Evolutionary conservation across 116 monocot species (phyloP).

Genomic region (Posidonia oceanica): DNA sequence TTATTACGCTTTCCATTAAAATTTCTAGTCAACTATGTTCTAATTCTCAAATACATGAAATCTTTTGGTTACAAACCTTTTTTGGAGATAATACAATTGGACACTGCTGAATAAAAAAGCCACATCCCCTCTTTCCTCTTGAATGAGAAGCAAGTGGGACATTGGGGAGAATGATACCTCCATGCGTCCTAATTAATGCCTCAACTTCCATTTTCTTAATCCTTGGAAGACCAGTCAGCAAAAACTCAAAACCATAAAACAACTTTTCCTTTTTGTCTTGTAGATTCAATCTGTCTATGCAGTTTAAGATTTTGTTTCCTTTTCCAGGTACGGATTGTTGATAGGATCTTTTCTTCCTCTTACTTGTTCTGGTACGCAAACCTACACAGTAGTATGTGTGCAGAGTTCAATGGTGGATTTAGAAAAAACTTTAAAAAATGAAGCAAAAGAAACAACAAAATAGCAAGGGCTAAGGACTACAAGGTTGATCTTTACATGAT

Average conservation of each 20-base stretch:
- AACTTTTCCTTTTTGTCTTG: constrained; percentile 23
- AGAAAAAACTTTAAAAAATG: background rate
- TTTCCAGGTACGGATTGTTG: constrained; percentile 4
- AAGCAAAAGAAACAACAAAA: background rate
- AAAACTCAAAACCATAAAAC: constrained; percentile 68
- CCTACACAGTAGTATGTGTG: constrained; percentile 14
- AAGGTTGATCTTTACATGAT: background rate
- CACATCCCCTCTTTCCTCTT: constrained; percentile 12
- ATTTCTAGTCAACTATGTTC: too few relatives aligned
- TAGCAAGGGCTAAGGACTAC: background rate
- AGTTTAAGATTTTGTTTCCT: constrained; percentile 7
- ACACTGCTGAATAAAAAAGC: constrained; percentile 16
- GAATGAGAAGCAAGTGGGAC: constrained; percentile 32
- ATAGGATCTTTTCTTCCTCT: constrained; percentile 13
- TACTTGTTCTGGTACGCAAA: constrained; percentile 14
- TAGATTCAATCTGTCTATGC: constrained; percentile 4
- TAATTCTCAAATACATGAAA: too few relatives aligned
- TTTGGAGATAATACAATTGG: constrained; percentile 62
- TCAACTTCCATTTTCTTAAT: constrained; percentile 49
- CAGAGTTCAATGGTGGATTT: background rate
- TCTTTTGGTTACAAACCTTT: constrained; percentile 28
- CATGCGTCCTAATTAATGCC: constrained; percentile 41
- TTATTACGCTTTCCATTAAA: too few relatives aligned
- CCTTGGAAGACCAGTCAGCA: constrained; percentile 65
- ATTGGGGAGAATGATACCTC: constrained; percentile 53